Percentiles rank a stretch among this genome's conserved stretches.
phyloP scores from a whole-genome alignment of 805 yeast species.

The Tetrapisispora pingtungensis region DNA sequence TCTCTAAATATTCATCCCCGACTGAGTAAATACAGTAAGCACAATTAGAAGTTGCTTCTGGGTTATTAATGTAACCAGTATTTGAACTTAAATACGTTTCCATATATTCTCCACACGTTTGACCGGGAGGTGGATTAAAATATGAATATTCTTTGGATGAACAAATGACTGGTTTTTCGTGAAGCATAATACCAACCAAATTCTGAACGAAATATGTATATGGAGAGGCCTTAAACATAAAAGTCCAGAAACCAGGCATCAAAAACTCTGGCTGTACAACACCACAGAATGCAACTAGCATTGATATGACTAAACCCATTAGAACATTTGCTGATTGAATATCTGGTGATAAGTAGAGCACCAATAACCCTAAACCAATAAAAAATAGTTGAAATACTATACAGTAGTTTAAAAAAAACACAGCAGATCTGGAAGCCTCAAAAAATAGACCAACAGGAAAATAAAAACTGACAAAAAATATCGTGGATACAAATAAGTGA shows the following conservation, averaged over 20 bases:
- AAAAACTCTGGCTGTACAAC: conserved; percentile 30
- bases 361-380: conserved; percentile 31
- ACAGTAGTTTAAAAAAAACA: conserved; percentile 35
- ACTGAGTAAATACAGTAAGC: conserved; percentile 41
- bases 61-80: conserved; percentile 20
- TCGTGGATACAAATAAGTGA: conserved; percentile 22
- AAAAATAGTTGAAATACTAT: conserved; percentile 40
- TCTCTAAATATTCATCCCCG: conserved; percentile 45
- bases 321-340: conserved; percentile 24
- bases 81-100: conserved; percentile 8
- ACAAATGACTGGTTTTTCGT: conserved; percentile 37
- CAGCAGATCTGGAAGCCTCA: conserved; percentile 29
- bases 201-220: conserved; percentile 36
- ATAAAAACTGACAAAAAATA: conserved; percentile 32
- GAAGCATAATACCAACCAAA: conserved; percentile 40
- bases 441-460: conserved; percentile 31
- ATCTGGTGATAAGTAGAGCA: conserved; percentile 18
- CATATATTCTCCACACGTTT: conserved; percentile 21
- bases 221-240: conserved; percentile 34
- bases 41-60: conserved; percentile 40
- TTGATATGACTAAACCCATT: conserved; percentile 17
- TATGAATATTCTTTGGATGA: conserved; percentile 18
- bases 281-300: conserved; percentile 32
- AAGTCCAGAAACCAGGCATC: conserved; percentile 37
- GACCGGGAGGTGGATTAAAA: conserved; percentile 15